Conservation (phyloP, 1,139 yeast species). For the Arxiozyma telluris region DNA sequence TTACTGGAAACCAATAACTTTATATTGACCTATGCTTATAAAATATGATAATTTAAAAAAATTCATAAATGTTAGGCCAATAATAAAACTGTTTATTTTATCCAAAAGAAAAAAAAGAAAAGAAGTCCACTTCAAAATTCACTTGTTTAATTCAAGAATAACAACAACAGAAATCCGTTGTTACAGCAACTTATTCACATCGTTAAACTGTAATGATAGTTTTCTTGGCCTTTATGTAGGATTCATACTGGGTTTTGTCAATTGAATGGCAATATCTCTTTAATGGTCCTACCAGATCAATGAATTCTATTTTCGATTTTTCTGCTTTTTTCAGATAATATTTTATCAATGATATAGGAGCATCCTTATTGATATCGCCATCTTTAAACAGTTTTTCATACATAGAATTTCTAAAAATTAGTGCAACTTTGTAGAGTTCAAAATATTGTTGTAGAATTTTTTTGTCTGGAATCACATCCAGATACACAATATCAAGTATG, state of each 20-base stretch:
- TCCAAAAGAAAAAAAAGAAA: background rate
- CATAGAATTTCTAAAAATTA: conserved; percentile 23
- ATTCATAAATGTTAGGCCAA: no score
- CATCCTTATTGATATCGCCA: conserved; percentile 10
- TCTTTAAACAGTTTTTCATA: conserved; percentile 15
- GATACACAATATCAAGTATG: conserved; percentile 30
- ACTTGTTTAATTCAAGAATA: background rate
- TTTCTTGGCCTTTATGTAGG: conserved; percentile 2
- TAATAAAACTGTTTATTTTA: no score
- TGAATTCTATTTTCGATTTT: conserved; percentile 33
- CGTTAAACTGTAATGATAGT: conserved; percentile 11
- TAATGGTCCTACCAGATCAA: conserved; percentile 27
- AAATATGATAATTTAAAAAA: no score
- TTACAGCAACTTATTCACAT: background rate
- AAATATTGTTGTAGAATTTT: conserved; percentile 22
- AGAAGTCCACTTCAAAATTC: background rate
- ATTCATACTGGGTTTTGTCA: conserved; percentile 5
- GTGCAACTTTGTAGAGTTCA: conserved; percentile 23
- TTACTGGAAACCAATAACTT: no score
- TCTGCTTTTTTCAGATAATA: conserved; percentile 40
- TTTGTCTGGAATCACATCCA: conserved; percentile 39
- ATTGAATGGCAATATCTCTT: conserved; percentile 15
- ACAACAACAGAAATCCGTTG: background rate
- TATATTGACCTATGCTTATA: no score
- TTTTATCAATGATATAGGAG: conserved; percentile 28